Conservation (phyloP, 139 green algal genomes). For the Picochlorum sp. region DNA sequence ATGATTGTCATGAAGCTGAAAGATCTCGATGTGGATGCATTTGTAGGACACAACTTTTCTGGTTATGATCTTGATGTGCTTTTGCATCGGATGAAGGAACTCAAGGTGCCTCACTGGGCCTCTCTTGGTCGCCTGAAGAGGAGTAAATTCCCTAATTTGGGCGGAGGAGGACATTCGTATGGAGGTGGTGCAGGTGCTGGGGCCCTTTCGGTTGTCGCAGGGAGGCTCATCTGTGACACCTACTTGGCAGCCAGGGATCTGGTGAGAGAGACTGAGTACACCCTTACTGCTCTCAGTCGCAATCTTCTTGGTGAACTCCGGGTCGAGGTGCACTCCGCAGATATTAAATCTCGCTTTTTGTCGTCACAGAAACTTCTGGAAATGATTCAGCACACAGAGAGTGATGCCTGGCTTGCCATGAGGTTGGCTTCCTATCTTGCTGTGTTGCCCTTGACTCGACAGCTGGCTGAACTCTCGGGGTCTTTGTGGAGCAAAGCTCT, state of each 20-base stretch:
- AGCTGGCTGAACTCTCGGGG: conserved; percentile 75
- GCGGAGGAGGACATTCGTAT: conserved; percentile 65
- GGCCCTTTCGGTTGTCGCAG: conserved; percentile 38
- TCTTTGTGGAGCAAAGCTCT: conserved; percentile 72
- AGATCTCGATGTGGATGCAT: conserved; percentile 81
- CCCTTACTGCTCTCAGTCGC: conserved; percentile 68
- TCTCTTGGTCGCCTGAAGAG: conserved; percentile 88
- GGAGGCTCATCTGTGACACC: conserved; percentile 92
- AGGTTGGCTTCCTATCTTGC: conserved; percentile 69
- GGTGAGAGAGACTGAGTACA: conserved; percentile 91
- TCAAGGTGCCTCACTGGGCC: conserved; percentile 91
- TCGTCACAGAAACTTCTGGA: conserved; percentile 44
- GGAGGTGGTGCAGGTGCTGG: conserved; percentile 68
- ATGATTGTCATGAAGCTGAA: conserved; percentile 72
- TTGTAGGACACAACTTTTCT: conserved; percentile 93
- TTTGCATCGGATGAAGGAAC: conserved; percentile 81
- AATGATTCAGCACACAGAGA: conserved; percentile 68
- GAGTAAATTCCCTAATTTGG: conserved; percentile 70
- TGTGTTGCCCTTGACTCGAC: conserved; percentile 70
- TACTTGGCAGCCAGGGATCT: conserved; percentile 87
- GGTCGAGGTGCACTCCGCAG: conserved; percentile 50
- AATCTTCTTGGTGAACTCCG: conserved; percentile 68
- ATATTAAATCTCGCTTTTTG: conserved; percentile 47
- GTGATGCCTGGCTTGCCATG: conserved; percentile 89
- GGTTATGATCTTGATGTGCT: conserved; percentile 88